Conservation (phyloP, 2,329 filamentous ascomycete genomes). For the Cylindrodendrum hubeiense region DNA sequence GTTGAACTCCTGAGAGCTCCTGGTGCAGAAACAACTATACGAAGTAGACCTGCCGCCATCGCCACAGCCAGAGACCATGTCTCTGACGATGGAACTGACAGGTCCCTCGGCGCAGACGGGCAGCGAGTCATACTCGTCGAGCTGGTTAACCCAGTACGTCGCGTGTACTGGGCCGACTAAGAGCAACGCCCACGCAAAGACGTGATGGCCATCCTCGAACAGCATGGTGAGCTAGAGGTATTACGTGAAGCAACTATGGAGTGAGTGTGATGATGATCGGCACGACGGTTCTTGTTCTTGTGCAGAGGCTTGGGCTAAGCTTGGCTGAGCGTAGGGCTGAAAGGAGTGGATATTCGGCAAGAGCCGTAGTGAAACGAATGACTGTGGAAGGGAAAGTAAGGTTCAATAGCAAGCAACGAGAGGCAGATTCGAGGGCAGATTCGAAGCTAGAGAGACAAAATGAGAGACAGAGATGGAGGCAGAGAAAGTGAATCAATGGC, state of each 20-base stretch:
- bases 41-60: not conserved
- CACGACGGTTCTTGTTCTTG: not conserved
- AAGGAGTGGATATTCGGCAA: too few species aligned
- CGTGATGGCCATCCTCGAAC: not conserved
- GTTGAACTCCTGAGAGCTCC: slow-evolving; percentile 32
- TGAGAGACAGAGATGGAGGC: too few species aligned
- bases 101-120: slow-evolving; percentile 8
- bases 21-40: not conserved
- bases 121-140: slow-evolving; percentile 23
- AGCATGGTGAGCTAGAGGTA: not conserved
- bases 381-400: too few species aligned
- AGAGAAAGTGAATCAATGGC: too few species aligned
- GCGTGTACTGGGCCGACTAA: not conserved
- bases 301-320: too few species aligned
- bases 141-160: not conserved
- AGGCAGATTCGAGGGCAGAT: too few species aligned
- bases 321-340: too few species aligned
- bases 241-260: too few species aligned
- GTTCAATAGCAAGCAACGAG: too few species aligned
- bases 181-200: not conserved
- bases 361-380: too few species aligned
- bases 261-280: not conserved
- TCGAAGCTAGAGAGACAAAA: too few species aligned
- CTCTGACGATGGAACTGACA: not conserved
- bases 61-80: not conserved